phyloP scores from a whole-genome alignment of 345 rosid genomes.

The Heritiera fomes region DNA sequence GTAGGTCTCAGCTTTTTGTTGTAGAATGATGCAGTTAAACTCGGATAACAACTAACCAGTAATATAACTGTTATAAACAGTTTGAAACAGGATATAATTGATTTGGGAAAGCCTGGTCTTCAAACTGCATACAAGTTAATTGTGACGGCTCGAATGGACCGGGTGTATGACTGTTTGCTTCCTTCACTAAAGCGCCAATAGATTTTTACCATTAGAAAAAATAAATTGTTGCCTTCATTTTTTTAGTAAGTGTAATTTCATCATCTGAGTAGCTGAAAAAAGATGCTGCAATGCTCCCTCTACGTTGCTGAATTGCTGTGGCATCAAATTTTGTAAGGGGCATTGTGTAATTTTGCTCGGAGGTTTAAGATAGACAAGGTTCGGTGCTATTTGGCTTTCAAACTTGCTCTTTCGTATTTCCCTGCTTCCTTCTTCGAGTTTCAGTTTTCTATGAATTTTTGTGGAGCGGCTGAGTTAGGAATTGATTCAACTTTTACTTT shows the following conservation, averaged over 20 bases:
- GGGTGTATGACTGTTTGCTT: slow-evolving; percentile 76
- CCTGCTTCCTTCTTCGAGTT: background rate
- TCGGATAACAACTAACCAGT: slow-evolving; percentile 20
- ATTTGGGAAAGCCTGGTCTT: slow-evolving; percentile 71
- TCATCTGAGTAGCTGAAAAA: background rate
- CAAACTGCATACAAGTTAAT: slow-evolving; percentile 60
- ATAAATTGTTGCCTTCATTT: background rate
- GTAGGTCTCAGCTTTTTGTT: background rate
- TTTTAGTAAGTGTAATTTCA: background rate
- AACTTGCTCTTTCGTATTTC: background rate
- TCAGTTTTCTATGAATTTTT: background rate
- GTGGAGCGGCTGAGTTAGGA: background rate
- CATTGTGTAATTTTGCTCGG: background rate
- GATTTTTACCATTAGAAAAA: background rate
- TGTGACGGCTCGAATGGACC: slow-evolving; percentile 61
- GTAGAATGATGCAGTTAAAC: background rate
- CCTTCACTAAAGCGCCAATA: slow-evolving; percentile 55
- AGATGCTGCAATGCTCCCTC: background rate
- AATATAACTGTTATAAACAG: slow-evolving; percentile 38
- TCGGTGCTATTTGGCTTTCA: background rate
- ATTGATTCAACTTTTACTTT: background rate
- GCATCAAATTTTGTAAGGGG: background rate
- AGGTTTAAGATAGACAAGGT: background rate
- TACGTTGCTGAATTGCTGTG: background rate
- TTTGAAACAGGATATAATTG: slow-evolving; percentile 79